Evolutionary conservation across 768 basidiomycete species (phyloP), one percentile per base, ranked within the genome.

Genomic region (Boletus pseudopeckii): DNA sequence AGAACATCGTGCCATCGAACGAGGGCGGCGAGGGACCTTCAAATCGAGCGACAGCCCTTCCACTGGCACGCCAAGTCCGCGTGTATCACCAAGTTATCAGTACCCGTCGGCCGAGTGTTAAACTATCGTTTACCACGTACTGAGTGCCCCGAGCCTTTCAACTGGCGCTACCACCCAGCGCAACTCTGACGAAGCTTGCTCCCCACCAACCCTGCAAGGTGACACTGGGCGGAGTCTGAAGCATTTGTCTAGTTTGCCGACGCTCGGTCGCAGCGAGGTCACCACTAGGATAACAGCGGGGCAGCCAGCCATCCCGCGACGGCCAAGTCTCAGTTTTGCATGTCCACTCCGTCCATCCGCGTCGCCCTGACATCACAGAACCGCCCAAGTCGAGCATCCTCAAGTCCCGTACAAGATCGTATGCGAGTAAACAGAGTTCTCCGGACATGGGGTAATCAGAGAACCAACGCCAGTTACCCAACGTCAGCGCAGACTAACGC

Each of bases 111-210:
- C 66, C 65, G 9, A 68, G 66, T 9, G 66, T 68, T n/a, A 70
- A 68, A 48, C 37, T 71, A 15, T 71, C 67, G 14, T 68, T 70
- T 40, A 60, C 60, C 17, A 60, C 58, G 22, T 69, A 49, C 61
- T 58, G 2, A 71, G 68, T 13, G 15, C 60, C 20, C 24, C 14
- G 52, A 67, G 36, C 57, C 59, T 26, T 36, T 62, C n/a, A n/a
- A n/a, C 64, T 60, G 13, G 53, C 60, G 18, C 60, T 49, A 2
- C 60, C 69, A 11, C 54, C 22, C 7, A 62, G 57, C 20, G 33
- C 59, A 24, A 58, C 28, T 7, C 8, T 52, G 7, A 52, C 34
- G 15, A 47, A 56, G 7, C 66, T 65, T 18, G 60, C 66, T 10
- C 64, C 66, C 43, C 66, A 7, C 50, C 54, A 4, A 46, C 36